Evolutionary conservation across 495 filamentous ascomycete species (phyloP), one percentile per base, ranked within the genome.

Genomic region (Xylaria bambusicola): DNA sequence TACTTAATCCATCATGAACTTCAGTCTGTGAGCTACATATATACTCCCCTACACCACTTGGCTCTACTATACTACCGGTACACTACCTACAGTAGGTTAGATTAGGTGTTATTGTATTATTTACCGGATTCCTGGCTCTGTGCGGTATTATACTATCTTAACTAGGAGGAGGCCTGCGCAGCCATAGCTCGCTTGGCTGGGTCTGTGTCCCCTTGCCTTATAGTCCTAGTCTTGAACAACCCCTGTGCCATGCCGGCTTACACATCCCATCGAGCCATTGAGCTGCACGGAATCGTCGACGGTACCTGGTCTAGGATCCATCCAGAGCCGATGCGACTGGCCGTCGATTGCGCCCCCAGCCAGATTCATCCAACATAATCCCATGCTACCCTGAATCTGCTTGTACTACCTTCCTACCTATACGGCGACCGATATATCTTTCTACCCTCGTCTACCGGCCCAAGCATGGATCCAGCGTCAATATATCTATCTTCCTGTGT

Each of bases 221-320:
- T 38, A 12, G 20, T 38, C 26, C n/a, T 4, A n/a, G n/a, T n/a
- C n/a, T n/a, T n/a, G n/a, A n/a, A 23, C 36, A 33, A 33, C 38
- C 52, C 45, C 51, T 52, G 35, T 29, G 21, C n/a, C 35, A 23
- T 42, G 17, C 26, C 52, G 31, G 52, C 52, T 54, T 54, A 53
- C 51, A 2, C 49, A 52, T 38, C 49, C n/a, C n/a, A n/a, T n/a
- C n/a, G n/a, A n/a, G n/a, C n/a, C 5, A 38, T 33, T 24, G 51
- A n/a, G 35, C 38, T 54, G 52, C 52, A 29, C 42, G 52, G 36
- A 36, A 36, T 54, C 24, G 24, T 44, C 41, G 35, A 23, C 29
- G 10, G 29, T 33, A 5, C 29, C 29, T 33, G 10, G 29, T n/a
- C 29, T 33, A 8, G 7, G 9, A 27, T 42, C 52, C 38, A 9